Conservation (phyloP, 106 monocot genomes). For the Iris macrosiphon region DNA sequence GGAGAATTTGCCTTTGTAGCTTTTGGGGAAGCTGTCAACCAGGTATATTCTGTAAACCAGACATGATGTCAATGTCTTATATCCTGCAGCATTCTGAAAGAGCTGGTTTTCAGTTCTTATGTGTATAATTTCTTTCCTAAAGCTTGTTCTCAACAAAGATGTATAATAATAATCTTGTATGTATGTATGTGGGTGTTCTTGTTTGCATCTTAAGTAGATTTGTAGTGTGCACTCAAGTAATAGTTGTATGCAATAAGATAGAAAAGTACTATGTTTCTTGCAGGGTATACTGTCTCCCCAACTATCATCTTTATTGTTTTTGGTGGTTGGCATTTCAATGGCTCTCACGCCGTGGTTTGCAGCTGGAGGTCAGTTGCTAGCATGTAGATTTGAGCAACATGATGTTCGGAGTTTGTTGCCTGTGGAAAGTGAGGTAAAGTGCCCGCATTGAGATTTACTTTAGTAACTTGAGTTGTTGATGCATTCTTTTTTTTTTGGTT, state of each 20-base stretch:
- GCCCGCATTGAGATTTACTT: too few species aligned
- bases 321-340: conserved; percentile 98
- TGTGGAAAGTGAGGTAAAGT: conserved; percentile 83
- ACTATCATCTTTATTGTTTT: conserved; percentile 85
- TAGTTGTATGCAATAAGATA: background rate
- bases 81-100: background rate
- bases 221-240: background rate
- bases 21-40: conserved; percentile 98
- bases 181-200: background rate
- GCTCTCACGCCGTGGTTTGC: conserved; percentile 96
- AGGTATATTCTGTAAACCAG: conserved; percentile 34
- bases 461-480: background rate
- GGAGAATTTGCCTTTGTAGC: conserved; percentile 99
- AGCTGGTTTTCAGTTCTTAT: background rate
- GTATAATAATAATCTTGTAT: background rate
- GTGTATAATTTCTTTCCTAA: background rate
- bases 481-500: background rate
- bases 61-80: background rate
- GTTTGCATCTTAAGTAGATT: background rate
- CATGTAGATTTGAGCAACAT: conserved; percentile 94
- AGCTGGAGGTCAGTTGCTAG: conserved; percentile 89
- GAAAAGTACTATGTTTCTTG: conserved; percentile 11
- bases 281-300: conserved; percentile 86
- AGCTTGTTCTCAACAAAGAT: background rate
- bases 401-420: conserved; percentile 96